A percentile compares a stretch with the other conserved stretches of the same genome.
Conservation (phyloP, 192 early-diverging fungal genomes). For the Coemansia sp. region DNA sequence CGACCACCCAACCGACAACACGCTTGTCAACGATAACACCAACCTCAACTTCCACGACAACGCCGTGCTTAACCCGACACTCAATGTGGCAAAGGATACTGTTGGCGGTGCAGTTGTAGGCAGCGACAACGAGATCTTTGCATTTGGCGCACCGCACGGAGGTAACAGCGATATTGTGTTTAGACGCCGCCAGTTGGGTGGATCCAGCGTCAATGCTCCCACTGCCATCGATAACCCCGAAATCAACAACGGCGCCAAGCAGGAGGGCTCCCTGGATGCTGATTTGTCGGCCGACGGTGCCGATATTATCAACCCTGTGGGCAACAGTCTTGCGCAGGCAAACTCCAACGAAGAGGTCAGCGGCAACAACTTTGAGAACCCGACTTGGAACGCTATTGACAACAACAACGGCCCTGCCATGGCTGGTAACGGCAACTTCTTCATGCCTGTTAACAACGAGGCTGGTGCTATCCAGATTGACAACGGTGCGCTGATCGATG, state of each 20-base stretch:
- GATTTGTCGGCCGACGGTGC: conserved; percentile 33
- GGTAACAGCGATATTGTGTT: conserved; percentile 8
- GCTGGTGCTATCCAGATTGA: conserved; percentile 46
- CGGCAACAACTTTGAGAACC: conserved; percentile 32
- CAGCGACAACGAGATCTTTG: conserved; percentile 30
- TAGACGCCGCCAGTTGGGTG: conserved; percentile 7
- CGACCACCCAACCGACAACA: conserved; percentile 33
- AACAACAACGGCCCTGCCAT: conserved; percentile 33
- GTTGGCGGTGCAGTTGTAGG: conserved; percentile 32
- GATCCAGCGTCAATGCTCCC: conserved; percentile 25
- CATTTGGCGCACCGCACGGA: not conserved
- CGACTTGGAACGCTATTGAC: conserved; percentile 28
- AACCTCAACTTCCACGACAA: conserved; percentile 45
- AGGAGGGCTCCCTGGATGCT: conserved; percentile 30
- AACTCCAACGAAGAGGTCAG: conserved; percentile 37
- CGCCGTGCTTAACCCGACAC: conserved; percentile 30
- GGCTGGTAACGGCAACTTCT: conserved; percentile 31
- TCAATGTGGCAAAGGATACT: conserved; percentile 24
- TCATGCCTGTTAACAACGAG: conserved; percentile 37
- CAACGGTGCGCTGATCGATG: conserved; percentile 40
- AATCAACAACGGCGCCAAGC: conserved; percentile 29
- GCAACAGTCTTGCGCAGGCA: conserved; percentile 34
- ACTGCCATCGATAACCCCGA: conserved; percentile 22
- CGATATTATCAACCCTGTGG: conserved; percentile 28
- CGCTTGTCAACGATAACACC: conserved; percentile 18